Conservation (phyloP, 2,329 filamentous ascomycete genomes). For the Paecilomyces variotii region DNA sequence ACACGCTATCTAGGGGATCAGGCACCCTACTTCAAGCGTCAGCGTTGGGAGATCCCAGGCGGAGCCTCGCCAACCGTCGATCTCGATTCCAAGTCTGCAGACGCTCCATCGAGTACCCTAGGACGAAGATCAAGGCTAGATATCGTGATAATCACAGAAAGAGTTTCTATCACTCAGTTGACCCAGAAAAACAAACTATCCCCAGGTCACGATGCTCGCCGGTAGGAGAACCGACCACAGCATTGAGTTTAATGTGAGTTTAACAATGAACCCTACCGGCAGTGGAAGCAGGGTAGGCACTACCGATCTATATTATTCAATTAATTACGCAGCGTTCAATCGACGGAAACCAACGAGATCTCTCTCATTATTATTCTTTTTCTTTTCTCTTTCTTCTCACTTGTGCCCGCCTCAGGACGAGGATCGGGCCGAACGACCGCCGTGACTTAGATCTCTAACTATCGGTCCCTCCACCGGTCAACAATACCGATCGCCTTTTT, state of each 20-base stretch:
- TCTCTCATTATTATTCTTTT: neutral
- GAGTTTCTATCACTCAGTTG: neutral
- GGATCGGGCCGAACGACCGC: neutral
- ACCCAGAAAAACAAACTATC: too few species aligned
- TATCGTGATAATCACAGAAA: neutral
- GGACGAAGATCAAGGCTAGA: neutral
- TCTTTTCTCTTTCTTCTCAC: neutral
- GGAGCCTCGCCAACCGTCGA: neutral
- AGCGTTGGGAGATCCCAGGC: neutral
- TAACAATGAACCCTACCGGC: too few species aligned
- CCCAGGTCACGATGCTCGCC: too few species aligned
- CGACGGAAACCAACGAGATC: neutral
- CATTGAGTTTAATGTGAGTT: too few species aligned
- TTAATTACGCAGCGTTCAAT: neutral
- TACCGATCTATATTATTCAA: neutral
- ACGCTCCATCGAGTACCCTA: neutral
- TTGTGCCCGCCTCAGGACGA: neutral
- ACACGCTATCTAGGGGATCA: neutral
- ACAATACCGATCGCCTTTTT: neutral
- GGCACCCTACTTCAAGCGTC: neutral
- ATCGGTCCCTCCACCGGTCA: neutral
- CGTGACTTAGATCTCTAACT: neutral
- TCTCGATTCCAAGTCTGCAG: neutral
- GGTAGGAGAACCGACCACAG: too few species aligned
- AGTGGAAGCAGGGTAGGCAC: too few species aligned